These are phyloP conservation scores for Luzula sylvatica DNA, from an alignment of 176 grass and related monocot genomes.

Conservation along the genomic window DNA sequence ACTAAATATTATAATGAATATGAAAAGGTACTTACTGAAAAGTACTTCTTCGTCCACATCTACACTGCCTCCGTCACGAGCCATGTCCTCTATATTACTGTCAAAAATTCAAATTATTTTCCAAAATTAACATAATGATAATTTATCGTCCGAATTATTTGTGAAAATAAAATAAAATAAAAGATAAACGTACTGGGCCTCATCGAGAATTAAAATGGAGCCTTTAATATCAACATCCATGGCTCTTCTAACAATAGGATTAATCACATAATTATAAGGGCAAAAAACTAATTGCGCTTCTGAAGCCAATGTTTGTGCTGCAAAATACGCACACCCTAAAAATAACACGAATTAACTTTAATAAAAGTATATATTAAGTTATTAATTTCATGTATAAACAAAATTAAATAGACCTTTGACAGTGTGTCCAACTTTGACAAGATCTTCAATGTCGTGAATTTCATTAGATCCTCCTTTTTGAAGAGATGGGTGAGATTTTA, in stretches of 20 bases:
- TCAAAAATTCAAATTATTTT: neutral
- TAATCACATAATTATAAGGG: conserved; percentile 90
- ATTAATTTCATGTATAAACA: neutral
- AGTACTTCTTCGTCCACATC: conserved; percentile 68
- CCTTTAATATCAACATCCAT: conserved; percentile 91
- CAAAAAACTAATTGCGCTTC: conserved; percentile 83
- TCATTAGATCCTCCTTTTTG: conserved; percentile 84
- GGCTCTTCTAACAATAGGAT: conserved; percentile 83
- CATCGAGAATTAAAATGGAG: conserved; percentile 79
- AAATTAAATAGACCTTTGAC: conserved; percentile 56
- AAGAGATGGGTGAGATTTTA: conserved; percentile 79
- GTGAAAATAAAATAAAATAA: conserved; percentile 5
- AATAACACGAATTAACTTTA: conserved; percentile 12
- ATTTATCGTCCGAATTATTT: neutral
- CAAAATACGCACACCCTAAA: conserved; percentile 92
- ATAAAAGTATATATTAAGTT: neutral
- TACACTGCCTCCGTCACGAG: conserved; percentile 80
- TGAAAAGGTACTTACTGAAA: conserved; percentile 27
- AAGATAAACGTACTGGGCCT: conserved; percentile 76
- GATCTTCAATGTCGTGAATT: conserved; percentile 98
- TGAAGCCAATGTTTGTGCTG: conserved; percentile 74
- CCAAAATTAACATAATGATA: neutral
- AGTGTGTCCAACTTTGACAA: conserved; percentile 54
- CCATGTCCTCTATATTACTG: conserved; percentile 95
- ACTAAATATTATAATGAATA: neutral